These are phyloP conservation scores for Globisporangium barbulae DNA, from an alignment of 352 stramenopile genomes.

Conservation along the genomic window DNA sequence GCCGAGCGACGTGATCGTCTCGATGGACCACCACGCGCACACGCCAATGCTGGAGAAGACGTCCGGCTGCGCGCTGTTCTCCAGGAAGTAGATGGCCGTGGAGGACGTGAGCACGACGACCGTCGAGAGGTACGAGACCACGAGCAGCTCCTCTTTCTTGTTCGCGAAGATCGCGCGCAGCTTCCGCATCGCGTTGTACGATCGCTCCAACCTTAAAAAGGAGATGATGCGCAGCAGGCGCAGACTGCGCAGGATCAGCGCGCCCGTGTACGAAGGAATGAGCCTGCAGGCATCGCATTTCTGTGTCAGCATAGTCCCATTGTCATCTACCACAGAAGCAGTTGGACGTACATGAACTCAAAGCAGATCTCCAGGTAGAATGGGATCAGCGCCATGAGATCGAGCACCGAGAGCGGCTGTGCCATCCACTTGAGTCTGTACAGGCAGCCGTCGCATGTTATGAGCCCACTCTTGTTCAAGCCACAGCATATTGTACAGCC, in stretches of 20 bases:
- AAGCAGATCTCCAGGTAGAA: slow-evolving; percentile 62
- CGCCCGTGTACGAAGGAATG: slow-evolving; percentile 32
- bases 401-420: slow-evolving; percentile 51
- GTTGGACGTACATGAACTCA: slow-evolving; percentile 33
- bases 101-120: slow-evolving; percentile 57
- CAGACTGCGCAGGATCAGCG: slow-evolving; percentile 47
- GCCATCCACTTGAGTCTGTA: slow-evolving; percentile 55
- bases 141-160: slow-evolving; percentile 63
- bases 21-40: slow-evolving; percentile 54
- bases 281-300: slow-evolving; percentile 5
- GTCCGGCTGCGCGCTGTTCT: slow-evolving; percentile 43
- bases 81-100: slow-evolving; percentile 62
- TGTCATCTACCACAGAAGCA: not conserved
- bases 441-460: not conserved
- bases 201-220: slow-evolving; percentile 55
- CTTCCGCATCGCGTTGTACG: slow-evolving; percentile 61
- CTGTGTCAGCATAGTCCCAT: not conserved
- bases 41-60: slow-evolving; percentile 49
- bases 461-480: not conserved
- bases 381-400: slow-evolving; percentile 46
- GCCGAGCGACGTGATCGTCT: slow-evolving; percentile 67
- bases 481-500: not conserved
- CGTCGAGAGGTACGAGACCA: slow-evolving; percentile 54
- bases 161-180: slow-evolving; percentile 44
- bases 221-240: slow-evolving; percentile 58